Conservation (phyloP, 306 rosid genomes). For the cucumber (Cucumis sativus) region DNA sequence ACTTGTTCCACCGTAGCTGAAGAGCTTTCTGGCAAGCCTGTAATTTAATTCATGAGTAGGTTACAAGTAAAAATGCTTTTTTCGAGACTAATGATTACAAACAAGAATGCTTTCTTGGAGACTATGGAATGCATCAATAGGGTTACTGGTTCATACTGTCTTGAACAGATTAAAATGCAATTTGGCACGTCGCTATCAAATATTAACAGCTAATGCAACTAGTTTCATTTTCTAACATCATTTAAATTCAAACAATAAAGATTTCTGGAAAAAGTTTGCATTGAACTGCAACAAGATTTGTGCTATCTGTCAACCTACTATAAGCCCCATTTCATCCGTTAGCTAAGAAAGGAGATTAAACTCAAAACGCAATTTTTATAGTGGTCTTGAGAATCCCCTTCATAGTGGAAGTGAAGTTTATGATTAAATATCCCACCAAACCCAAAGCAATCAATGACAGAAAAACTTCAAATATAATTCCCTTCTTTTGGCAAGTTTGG, state of each 20-base stretch:
- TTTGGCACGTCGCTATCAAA: background rate
- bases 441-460: background rate
- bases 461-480: background rate
- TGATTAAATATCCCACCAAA: background rate
- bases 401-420: background rate
- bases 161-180: background rate
- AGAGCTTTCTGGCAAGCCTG: constrained; percentile 73
- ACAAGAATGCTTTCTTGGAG: background rate
- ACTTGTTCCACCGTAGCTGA: constrained; percentile 34
- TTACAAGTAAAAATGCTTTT: background rate
- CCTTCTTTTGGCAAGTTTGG: background rate
- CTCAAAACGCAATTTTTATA: background rate
- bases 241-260: background rate
- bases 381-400: background rate
- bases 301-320: background rate
- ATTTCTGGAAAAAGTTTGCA: background rate
- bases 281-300: background rate
- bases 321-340: background rate
- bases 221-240: background rate
- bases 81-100: background rate
- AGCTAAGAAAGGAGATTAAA: background rate
- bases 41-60: background rate
- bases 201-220: background rate
- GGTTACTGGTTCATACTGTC: background rate
- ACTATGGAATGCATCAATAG: background rate